phyloP scores from a whole-genome alignment of 495 filamentous ascomycete species.

The Podospora didyma region DNA sequence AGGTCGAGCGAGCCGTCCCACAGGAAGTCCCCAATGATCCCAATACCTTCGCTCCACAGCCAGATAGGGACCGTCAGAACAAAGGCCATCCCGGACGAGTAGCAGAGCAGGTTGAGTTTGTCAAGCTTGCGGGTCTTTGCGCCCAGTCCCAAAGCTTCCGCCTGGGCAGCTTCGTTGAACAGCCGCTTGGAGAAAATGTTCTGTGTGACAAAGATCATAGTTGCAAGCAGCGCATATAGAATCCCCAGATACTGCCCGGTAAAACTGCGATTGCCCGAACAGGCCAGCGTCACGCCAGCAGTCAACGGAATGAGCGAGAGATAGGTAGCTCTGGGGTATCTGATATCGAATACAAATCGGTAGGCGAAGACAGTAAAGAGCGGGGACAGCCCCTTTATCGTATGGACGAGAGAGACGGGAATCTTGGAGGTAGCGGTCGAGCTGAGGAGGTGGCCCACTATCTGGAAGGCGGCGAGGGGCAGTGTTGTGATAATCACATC shows the following conservation, averaged over 20 bases:
- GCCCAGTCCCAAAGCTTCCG: conserved; percentile 63
- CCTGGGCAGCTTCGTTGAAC: conserved; percentile 89
- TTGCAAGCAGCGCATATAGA: conserved; percentile 76
- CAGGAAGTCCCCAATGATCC: conserved; percentile 69
- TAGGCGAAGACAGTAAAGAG: conserved; percentile 95
- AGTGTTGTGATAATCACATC: conserved; percentile 85
- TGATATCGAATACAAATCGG: conserved; percentile 79
- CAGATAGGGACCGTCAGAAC: conserved; percentile 88
- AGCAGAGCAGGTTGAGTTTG: conserved; percentile 94
- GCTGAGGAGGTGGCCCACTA: conserved; percentile 87
- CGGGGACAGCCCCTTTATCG: conserved; percentile 98
- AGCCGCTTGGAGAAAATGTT: conserved; percentile 98
- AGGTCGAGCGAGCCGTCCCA: conserved; percentile 61
- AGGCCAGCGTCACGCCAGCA: conserved; percentile 89
- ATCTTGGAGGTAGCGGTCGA: conserved; percentile 92
- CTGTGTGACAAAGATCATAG: conserved; percentile 94
- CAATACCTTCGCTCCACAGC: conserved; percentile 84
- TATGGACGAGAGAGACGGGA: conserved; percentile 94
- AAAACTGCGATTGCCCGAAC: conserved; percentile 70
- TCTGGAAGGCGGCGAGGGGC: conserved; percentile 87
- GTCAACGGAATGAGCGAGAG: conserved; percentile 90
- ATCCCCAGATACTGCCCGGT: conserved; percentile 86
- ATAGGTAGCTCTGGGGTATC: conserved; percentile 85
- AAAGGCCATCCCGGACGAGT: conserved; percentile 89
- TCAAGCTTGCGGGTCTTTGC: conserved; percentile 72